phyloP scores from a whole-genome alignment of 31 red algal genomes.

The Odonthalia washingtoniensis region DNA sequence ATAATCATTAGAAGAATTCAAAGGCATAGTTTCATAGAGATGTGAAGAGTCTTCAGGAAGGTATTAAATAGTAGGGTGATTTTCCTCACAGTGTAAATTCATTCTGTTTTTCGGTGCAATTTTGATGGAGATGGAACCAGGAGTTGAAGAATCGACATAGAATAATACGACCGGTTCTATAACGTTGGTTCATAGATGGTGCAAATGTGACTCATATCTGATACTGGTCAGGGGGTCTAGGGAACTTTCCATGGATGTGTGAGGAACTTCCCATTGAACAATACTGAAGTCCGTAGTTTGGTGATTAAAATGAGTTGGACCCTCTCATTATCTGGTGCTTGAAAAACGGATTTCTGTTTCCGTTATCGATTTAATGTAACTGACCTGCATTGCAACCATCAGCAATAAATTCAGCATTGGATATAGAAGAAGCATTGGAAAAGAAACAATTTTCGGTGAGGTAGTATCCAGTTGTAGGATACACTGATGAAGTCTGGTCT shows the following conservation, averaged over 20 bases:
- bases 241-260: neutral
- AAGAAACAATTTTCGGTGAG: neutral
- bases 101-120: neutral
- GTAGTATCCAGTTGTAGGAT: neutral
- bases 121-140: neutral
- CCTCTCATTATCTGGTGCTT: neutral
- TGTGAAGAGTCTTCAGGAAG: neutral
- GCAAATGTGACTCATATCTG: neutral
- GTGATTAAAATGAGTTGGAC: neutral
- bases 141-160: neutral
- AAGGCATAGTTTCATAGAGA: neutral
- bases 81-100: neutral
- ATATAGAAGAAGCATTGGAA: neutral
- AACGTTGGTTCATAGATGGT: neutral
- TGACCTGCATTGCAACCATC: neutral
- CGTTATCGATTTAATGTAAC: neutral
- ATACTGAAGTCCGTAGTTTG: neutral
- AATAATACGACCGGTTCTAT: neutral
- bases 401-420: neutral
- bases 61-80: neutral
- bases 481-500: slow-evolving; percentile 30
- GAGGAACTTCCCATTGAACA: neutral
- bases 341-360: neutral
- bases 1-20: neutral
- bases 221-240: neutral